Conservation (phyloP, 2,329 filamentous ascomycete genomes). For the Rutstroemia sp. region DNA sequence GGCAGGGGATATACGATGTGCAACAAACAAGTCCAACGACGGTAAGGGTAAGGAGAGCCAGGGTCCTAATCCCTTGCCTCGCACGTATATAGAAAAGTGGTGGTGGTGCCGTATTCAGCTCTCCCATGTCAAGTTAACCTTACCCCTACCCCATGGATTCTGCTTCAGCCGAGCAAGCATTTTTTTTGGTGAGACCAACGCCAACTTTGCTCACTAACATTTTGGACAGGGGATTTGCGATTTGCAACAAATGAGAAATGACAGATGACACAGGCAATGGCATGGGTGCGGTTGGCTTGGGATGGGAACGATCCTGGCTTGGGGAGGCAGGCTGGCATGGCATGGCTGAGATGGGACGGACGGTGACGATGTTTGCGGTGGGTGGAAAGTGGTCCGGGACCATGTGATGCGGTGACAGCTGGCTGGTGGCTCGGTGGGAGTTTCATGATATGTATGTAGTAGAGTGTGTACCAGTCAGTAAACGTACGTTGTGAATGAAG, state of each 20-base stretch:
- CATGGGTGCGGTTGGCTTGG: background rate
- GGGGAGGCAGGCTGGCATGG: too few relatives aligned
- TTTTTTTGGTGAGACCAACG: background rate
- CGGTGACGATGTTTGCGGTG: background rate
- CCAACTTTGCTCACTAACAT: background rate
- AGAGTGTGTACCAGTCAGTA: too few relatives aligned
- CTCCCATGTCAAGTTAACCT: background rate
- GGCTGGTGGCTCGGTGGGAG: too few relatives aligned
- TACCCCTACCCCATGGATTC: background rate
- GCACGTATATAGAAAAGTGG: background rate
- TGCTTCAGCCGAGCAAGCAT: background rate
- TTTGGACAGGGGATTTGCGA: background rate
- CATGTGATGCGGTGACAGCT: too few relatives aligned
- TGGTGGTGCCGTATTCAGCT: background rate
- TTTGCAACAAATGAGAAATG: slow-evolving; percentile 1
- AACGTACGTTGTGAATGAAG: too few relatives aligned
- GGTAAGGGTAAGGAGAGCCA: background rate
- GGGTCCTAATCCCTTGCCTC: background rate
- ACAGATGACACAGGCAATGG: background rate
- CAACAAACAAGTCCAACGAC: background rate
- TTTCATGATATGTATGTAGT: too few relatives aligned
- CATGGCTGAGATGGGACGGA: too few relatives aligned
- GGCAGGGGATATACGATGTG: background rate
- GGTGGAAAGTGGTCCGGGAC: background rate
- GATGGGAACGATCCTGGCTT: too few relatives aligned